A percentile compares a stretch with the other conserved stretches of the same genome.
These are phyloP conservation scores for Pinus albicaulis DNA, from an alignment of 75 land plant genomes.

Conservation along the genomic window DNA sequence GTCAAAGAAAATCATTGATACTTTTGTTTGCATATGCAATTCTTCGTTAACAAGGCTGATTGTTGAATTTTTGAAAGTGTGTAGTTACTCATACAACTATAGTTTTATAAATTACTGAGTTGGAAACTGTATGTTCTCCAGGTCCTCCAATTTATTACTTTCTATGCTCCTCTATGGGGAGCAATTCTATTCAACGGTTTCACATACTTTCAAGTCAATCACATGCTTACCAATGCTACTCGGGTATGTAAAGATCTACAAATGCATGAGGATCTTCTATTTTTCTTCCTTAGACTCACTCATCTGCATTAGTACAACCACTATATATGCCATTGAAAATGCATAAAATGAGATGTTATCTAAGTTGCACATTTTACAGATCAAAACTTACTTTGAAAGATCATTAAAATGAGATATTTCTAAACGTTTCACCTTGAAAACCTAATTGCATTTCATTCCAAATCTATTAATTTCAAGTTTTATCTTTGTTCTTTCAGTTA, in stretches of 20 bases:
- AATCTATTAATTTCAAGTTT: too few relatives aligned
- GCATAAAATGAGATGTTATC: not conserved
- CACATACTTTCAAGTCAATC: constrained; percentile 92
- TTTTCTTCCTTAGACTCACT: not conserved
- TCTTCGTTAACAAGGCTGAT: not conserved
- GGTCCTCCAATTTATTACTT: constrained; percentile 84
- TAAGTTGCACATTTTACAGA: not conserved
- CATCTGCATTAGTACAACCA: not conserved
- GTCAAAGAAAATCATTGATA: not conserved
- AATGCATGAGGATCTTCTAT: not conserved
- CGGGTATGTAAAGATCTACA: constrained; percentile 47
- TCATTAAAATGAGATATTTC: too few relatives aligned
- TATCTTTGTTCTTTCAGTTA: too few relatives aligned
- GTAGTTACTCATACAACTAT: not conserved
- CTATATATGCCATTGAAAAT: not conserved
- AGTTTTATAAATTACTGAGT: not conserved
- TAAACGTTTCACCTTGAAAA: too few relatives aligned
- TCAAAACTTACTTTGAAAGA: not conserved
- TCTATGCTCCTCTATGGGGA: constrained; percentile 95
- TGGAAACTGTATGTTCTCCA: constrained; percentile 25
- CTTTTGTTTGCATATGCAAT: not conserved
- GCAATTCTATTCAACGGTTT: constrained; percentile 90
- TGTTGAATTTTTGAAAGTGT: not conserved
- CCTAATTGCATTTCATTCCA: too few relatives aligned
- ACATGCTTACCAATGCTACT: constrained; percentile 90